Percentiles rank a stretch among this genome's conserved stretches.
Evolutionary conservation across 257 asterid genomes (phyloP).

Genomic region (Solanum rostratum): DNA sequence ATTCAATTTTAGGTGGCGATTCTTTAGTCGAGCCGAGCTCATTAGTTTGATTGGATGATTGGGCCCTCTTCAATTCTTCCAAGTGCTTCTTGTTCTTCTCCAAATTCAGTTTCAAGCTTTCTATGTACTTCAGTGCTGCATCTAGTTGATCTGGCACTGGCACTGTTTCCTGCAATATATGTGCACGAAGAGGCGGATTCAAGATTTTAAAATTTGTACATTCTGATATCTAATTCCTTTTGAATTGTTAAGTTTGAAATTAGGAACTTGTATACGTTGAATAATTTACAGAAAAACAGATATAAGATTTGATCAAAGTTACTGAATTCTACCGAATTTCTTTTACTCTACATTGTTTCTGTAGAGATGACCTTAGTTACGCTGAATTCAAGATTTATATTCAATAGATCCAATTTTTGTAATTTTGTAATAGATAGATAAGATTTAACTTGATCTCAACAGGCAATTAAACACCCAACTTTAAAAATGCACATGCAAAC

Average conservation of each 20-base stretch:
- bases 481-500: too few species aligned
- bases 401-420: too few species aligned
- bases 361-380: too few species aligned
- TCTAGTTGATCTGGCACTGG: conserved; percentile 24
- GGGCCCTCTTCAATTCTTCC: conserved; percentile 7
- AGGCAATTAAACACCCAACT: too few species aligned
- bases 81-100: conserved; percentile 18
- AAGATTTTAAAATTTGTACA: background rate
- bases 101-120: conserved; percentile 11
- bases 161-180: background rate
- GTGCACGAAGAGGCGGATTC: background rate
- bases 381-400: too few species aligned
- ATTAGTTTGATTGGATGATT: background rate
- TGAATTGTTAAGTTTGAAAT: too few species aligned
- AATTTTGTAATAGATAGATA: too few species aligned
- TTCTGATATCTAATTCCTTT: background rate
- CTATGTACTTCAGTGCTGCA: conserved; percentile 26
- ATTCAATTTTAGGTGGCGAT: conserved; percentile 14
- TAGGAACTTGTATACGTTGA: background rate
- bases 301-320: too few species aligned
- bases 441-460: too few species aligned
- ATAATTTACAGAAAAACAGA: too few species aligned
- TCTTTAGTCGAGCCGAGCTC: background rate
- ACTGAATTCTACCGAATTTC: too few species aligned
- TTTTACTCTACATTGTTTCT: too few species aligned